phyloP scores from a whole-genome alignment of 768 basidiomycete genomes.

The Gelatoporia subvermispora region DNA sequence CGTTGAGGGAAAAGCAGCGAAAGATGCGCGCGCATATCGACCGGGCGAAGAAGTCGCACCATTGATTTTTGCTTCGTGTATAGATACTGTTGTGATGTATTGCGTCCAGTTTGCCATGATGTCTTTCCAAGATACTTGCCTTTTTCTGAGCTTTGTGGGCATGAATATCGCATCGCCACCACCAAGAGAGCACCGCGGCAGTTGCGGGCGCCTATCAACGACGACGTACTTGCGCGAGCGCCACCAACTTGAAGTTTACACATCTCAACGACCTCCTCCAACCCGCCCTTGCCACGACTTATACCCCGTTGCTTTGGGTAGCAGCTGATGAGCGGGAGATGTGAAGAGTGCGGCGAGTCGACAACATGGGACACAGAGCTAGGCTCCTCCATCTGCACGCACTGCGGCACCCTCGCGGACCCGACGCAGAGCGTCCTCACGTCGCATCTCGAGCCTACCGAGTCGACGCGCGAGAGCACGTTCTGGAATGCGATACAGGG shows the following conservation, averaged over 20 bases:
- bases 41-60: slow-evolving; percentile 48
- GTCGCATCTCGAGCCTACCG: slow-evolving; percentile 34
- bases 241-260: no score
- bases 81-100: no score
- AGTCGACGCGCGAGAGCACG: slow-evolving; percentile 27
- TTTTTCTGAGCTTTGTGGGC: no score
- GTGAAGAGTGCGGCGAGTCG: slow-evolving; percentile 49
- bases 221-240: no score
- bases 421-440: slow-evolving; percentile 58
- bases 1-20: slow-evolving; percentile 76
- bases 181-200: no score
- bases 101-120: no score
- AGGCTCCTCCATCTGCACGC: slow-evolving; percentile 58
- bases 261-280: no score
- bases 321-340: slow-evolving; percentile 27
- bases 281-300: no score
- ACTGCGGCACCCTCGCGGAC: slow-evolving; percentile 69
- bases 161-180: no score
- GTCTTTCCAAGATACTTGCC: no score
- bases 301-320: no score
- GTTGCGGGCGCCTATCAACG: no score
- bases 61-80: slow-evolving; percentile 1
- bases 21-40: slow-evolving; percentile 74
- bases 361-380: slow-evolving; percentile 55
- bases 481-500: slow-evolving; percentile 22